phyloP scores from a whole-genome alignment of 192 early-diverging fungal species.

The Phlyctochytrium planicorne region DNA sequence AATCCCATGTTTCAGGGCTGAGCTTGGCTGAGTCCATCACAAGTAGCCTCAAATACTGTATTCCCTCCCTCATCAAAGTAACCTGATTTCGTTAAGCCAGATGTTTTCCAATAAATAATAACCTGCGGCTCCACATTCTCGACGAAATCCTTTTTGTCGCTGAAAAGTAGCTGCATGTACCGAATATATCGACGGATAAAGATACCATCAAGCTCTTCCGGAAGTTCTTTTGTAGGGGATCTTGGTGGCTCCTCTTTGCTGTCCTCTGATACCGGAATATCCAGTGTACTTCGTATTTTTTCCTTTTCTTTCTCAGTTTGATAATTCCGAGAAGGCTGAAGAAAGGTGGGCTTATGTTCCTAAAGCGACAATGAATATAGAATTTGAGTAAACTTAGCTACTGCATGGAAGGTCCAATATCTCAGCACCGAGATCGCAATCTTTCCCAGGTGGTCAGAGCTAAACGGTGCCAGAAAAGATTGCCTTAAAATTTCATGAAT shows the following conservation, averaged over 20 bases:
- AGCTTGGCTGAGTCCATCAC: constrained; percentile 34
- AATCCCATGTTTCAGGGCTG: constrained; percentile 45
- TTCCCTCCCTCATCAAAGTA: constrained; percentile 65
- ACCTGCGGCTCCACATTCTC: constrained; percentile 44
- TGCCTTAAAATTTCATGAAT: constrained; percentile 78
- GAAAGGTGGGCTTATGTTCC: no score
- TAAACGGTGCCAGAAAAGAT: constrained; percentile 61
- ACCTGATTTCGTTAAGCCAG: constrained; percentile 24
- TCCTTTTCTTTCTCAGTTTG: no score
- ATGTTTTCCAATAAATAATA: constrained; percentile 22
- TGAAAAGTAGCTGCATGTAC: constrained; percentile 62
- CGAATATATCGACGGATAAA: constrained; percentile 69
- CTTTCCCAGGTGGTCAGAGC: constrained; percentile 63
- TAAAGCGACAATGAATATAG: no score
- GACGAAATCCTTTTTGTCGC: constrained; percentile 50
- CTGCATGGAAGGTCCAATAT: constrained; percentile 55
- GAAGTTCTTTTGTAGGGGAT: no score
- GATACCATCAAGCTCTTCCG: no score
- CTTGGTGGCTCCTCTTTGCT: no score
- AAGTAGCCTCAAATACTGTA: constrained; percentile 65
- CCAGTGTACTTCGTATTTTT: no score
- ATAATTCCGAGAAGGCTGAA: background rate
- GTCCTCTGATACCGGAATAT: no score
- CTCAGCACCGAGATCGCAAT: constrained; percentile 67
- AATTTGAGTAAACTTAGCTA: no score